Percentiles rank a stretch among this genome's conserved stretches.
Conservation (phyloP, 495 filamentous ascomycete genomes). For the Halenospora varia region DNA sequence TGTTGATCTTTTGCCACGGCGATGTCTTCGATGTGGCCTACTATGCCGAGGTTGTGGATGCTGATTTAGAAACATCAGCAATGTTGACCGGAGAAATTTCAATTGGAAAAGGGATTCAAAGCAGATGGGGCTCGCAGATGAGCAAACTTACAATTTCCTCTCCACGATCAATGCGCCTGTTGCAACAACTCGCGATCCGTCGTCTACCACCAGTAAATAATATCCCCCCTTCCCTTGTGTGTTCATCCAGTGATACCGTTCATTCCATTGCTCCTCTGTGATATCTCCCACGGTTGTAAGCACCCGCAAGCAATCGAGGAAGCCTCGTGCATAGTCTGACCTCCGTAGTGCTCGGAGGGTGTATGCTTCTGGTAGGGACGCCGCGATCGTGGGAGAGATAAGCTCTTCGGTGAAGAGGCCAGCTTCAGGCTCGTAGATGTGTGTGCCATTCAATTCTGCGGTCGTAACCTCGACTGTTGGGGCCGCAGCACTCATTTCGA, state of each 20-base stretch:
- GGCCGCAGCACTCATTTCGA: conserved; percentile 30
- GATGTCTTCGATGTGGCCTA: background rate
- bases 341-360: background rate
- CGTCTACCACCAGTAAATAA: background rate
- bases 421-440: conserved; percentile 34
- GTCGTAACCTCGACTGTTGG: background rate
- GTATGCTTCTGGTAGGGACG: background rate
- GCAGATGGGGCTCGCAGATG: background rate
- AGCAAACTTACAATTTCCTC: background rate
- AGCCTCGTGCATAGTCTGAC: background rate
- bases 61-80: background rate
- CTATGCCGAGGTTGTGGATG: background rate
- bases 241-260: background rate
- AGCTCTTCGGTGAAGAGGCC: conserved; percentile 66
- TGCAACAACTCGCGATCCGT: conserved; percentile 16
- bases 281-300: background rate
- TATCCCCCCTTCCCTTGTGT: conserved; percentile 23
- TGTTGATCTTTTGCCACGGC: background rate
- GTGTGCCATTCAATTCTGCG: background rate
- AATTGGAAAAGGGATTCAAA: background rate
- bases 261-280: background rate
- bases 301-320: background rate
- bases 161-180: background rate
- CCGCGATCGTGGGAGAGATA: background rate
- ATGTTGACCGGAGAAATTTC: background rate